Conservation (phyloP, 192 early-diverging fungal species). For the Entophlyctis luteolus region DNA sequence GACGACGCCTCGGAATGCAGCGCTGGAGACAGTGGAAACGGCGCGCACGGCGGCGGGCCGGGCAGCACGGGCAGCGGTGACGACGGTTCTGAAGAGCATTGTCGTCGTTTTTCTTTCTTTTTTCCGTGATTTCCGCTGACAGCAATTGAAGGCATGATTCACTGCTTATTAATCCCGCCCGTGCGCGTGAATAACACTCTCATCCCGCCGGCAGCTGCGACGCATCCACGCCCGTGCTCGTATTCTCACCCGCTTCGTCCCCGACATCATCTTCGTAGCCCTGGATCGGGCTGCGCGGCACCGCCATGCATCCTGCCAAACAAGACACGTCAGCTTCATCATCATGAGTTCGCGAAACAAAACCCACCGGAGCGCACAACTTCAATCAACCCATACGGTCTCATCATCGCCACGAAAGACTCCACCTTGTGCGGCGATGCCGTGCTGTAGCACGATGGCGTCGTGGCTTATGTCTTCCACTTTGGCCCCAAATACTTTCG, state of each 20-base stretch:
- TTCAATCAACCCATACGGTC: conserved; percentile 94
- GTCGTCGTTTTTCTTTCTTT: neutral
- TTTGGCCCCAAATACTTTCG: conserved; percentile 78
- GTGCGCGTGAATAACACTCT: conserved; percentile 15
- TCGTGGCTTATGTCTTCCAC: conserved; percentile 85
- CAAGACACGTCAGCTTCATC: neutral
- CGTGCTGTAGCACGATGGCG: conserved; percentile 76
- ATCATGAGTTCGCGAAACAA: no score
- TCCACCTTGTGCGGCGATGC: conserved; percentile 86
- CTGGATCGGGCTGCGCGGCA: conserved; percentile 85
- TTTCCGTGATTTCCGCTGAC: neutral
- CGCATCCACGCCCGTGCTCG: conserved; percentile 77
- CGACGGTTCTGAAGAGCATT: no score
- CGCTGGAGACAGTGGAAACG: no score
- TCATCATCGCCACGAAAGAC: conserved; percentile 86
- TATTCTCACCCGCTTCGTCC: conserved; percentile 54
- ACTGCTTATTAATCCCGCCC: neutral
- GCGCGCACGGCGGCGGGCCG: no score
- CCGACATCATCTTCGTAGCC: conserved; percentile 55
- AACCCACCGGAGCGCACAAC: conserved; percentile 80
- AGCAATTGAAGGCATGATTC: neutral
- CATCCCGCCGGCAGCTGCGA: conserved; percentile 91
- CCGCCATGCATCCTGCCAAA: conserved; percentile 83
- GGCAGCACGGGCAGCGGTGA: conserved; percentile 7
- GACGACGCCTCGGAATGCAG: no score